Evolutionary conservation across 192 early-diverging fungal genomes (phyloP).

Genomic region (Backusella liffmaniae): DNA sequence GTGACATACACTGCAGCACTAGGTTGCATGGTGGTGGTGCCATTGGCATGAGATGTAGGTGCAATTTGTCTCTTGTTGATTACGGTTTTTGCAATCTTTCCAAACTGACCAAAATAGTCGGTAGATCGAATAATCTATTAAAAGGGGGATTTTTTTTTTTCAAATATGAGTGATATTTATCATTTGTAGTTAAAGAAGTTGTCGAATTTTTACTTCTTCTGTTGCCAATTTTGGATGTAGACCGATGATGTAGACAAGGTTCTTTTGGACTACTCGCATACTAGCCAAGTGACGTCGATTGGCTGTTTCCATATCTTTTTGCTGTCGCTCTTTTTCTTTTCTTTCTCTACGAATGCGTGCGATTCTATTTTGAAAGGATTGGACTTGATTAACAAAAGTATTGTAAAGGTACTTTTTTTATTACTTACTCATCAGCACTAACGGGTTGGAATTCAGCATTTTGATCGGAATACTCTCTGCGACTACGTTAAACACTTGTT

Average conservation of each 20-base stretch:
- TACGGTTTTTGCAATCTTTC: conserved; percentile 91
- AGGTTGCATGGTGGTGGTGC: conserved; percentile 40
- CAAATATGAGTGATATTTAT: too few relatives aligned
- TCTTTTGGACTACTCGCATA: conserved; percentile 95
- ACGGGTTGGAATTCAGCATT: conserved; percentile 85
- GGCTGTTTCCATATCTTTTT: conserved; percentile 83
- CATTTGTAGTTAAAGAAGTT: background rate
- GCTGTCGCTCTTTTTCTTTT: conserved; percentile 83
- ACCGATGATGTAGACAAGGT: conserved; percentile 96
- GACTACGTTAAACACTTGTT: conserved; percentile 38
- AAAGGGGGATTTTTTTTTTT: background rate
- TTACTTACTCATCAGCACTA: conserved; percentile 75
- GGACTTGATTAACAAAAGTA: background rate
- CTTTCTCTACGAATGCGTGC: conserved; percentile 75
- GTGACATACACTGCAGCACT: conserved; percentile 92
- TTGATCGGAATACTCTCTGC: conserved; percentile 92
- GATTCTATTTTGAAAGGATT: conserved; percentile 30
- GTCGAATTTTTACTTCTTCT: conserved; percentile 69
- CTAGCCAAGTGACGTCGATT: conserved; percentile 80
- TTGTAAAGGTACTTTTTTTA: background rate
- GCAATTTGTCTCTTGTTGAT: conserved; percentile 72
- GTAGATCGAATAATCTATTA: conserved; percentile 70
- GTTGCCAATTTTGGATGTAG: conserved; percentile 81
- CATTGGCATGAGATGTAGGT: conserved; percentile 39
- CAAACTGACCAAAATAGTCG: conserved; percentile 99